Percentiles rank a stretch among this genome's conserved stretches.
These are phyloP conservation scores for Syncephalastrum racemosum DNA, from an alignment of 371 early-diverging fungal genomes.

Conservation along the genomic window DNA sequence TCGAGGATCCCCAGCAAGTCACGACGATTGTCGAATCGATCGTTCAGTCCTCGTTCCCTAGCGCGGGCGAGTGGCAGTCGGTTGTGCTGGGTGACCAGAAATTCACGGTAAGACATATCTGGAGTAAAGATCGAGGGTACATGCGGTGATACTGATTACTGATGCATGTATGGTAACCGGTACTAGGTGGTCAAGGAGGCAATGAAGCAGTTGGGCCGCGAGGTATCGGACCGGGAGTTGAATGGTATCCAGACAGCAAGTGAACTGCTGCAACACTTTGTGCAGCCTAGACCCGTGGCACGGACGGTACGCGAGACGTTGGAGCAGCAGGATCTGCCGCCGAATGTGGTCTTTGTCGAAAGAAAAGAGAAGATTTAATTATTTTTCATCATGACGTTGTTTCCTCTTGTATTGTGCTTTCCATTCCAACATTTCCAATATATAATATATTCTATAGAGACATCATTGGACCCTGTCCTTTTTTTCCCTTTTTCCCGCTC, in stretches of 20 bases:
- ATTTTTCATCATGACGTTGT: not conserved
- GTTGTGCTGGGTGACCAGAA: no score
- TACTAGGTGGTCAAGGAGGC: slow-evolving; percentile 39
- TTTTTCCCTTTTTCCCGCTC: no score
- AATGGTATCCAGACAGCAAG: slow-evolving; percentile 31
- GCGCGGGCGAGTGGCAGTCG: no score
- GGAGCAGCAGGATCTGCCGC: slow-evolving; percentile 9
- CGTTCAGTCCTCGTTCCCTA: slow-evolving; percentile 11
- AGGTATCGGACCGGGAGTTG: slow-evolving; percentile 38
- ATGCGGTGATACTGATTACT: not conserved
- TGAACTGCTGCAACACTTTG: slow-evolving; percentile 33
- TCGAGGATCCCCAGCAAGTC: slow-evolving; percentile 29
- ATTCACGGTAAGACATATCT: no score
- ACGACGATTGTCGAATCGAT: slow-evolving; percentile 28
- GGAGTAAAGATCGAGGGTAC: slow-evolving; percentile 42
- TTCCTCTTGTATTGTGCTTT: no score
- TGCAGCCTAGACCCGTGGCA: slow-evolving; percentile 1
- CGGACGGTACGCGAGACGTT: not conserved
- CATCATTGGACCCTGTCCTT: no score
- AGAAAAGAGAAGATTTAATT: no score
- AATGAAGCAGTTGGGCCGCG: slow-evolving; percentile 42
- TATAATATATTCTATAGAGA: no score
- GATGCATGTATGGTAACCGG: not conserved
- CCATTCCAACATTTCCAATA: no score
- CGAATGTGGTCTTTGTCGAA: no score